A percentile compares a stretch with the other conserved stretches of the same genome.
phyloP scores from a whole-genome alignment of 352 stramenopile species.

The Aphanomyces astaci region DNA sequence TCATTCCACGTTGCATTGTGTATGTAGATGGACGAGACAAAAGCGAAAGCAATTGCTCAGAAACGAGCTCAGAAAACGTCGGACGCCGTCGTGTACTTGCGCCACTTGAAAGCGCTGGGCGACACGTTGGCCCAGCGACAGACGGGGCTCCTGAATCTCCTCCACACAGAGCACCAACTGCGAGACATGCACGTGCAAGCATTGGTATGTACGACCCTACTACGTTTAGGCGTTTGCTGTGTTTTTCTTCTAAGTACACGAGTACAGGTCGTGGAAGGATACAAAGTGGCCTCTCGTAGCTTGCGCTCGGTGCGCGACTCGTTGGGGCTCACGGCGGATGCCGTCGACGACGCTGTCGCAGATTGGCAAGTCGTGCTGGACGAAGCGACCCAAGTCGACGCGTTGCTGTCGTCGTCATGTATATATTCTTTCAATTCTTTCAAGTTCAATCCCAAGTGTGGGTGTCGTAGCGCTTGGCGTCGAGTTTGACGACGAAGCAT shows the following conservation, averaged over 20 bases:
- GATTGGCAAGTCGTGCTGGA: slow-evolving; percentile 10
- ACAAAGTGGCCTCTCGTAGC: slow-evolving; percentile 14
- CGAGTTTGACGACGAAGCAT: background rate
- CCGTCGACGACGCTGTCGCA: background rate
- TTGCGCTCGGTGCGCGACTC: background rate
- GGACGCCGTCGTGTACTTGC: slow-evolving; percentile 1
- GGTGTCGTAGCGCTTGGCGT: background rate
- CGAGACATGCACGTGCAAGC: slow-evolving; percentile 14
- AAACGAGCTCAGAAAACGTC: background rate
- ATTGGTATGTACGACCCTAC: background rate
- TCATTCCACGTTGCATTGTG: background rate
- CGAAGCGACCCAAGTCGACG: slow-evolving; percentile 8
- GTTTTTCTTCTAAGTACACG: background rate
- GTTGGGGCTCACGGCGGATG: background rate
- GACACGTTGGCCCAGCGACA: background rate
- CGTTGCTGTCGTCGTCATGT: background rate
- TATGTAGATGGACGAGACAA: background rate
- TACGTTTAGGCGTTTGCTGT: background rate
- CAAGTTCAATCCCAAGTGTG: no score
- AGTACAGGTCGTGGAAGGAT: slow-evolving; percentile 14
- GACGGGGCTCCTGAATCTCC: slow-evolving; percentile 3
- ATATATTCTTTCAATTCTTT: background rate
- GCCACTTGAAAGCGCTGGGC: slow-evolving; percentile 1
- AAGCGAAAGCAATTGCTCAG: slow-evolving; percentile 4
- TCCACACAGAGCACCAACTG: slow-evolving; percentile 16